phyloP scores from a whole-genome alignment of 345 rosid species.

The Salix udensis region DNA sequence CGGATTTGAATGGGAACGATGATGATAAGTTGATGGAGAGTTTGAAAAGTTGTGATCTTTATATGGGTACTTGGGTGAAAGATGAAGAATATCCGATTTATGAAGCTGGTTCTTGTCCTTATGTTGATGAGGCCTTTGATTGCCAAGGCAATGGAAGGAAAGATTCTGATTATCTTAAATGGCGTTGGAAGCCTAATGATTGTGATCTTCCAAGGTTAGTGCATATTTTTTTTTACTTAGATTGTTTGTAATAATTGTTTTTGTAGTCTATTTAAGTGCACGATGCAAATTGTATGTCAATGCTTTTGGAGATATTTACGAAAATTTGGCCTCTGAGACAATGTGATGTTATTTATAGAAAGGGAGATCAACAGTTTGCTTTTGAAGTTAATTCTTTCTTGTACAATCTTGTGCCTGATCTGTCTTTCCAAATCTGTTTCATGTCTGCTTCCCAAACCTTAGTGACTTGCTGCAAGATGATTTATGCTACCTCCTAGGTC shows the following conservation, averaged over 20 bases:
- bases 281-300: not conserved
- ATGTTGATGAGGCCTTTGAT: constrained; percentile 82
- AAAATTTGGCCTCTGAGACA: not conserved
- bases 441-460: not conserved
- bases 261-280: not conserved
- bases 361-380: not conserved
- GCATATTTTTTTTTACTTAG: not conserved
- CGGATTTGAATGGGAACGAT: not conserved
- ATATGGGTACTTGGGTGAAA: constrained; percentile 69
- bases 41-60: constrained; percentile 59
- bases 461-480: not conserved
- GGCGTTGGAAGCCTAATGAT: constrained; percentile 92
- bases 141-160: constrained; percentile 76
- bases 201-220: constrained; percentile 88
- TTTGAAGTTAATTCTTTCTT: not conserved
- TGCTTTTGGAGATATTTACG: not conserved
- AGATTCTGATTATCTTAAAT: constrained; percentile 63
- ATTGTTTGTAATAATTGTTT: not conserved
- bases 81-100: constrained; percentile 68
- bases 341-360: not conserved
- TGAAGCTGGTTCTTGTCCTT: constrained; percentile 79
- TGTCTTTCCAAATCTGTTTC: not conserved
- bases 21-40: constrained; percentile 17
- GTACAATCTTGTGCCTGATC: not conserved
- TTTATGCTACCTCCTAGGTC: not conserved